Base-by-base conservation (phyloP, 495 filamentous ascomycete genomes). In the Aspergillus affinis region DNA sequence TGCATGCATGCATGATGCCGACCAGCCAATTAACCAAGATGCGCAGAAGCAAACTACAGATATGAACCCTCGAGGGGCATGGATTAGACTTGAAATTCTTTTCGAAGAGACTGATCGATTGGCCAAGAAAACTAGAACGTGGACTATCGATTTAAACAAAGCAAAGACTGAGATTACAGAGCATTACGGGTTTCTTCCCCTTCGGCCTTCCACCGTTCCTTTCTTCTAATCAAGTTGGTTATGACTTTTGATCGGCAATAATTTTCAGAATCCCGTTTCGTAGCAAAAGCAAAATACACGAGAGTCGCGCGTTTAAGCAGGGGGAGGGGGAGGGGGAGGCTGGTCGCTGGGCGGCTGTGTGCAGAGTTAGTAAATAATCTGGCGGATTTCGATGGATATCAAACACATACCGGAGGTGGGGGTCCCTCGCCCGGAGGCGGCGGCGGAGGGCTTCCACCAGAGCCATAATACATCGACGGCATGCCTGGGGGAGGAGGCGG, bases 401-500 rank as follows among this genome's bases (percentile, higher is more conserved):
- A 32, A 10, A 49, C 18, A 73, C 77, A 69, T 68, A 81, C 78
- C 50, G 80, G 87, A 51, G 88, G 88, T 6, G 88, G 88, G 48
- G 88, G 87, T 46, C 83, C 84, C 47, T 86, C 86, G 62, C 78
- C 78, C 55, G 78, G 73, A 52, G 78, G 78, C 4, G 80, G 77
- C 20, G 78, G 90, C 1, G 90, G 90, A 48, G 89, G 89, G 36
- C 83, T 85, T 55, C 87, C 88, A 65, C 81, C 78, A 54, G 81
- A 75, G 53, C 76, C 86, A 59, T 79, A 81, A 69, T 89, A 88
- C 60, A 91, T 80, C 18, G 88, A 83, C 58, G 84, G 83, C 58
- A 90, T 79, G 48, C 88, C 88, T 54, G 88, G 88, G 44, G 89
- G 88, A 54, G 87, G 85, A 44, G 86, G 86, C 29, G 88, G 87